Evolutionary conservation across 2,329 filamentous ascomycete genomes (phyloP).

Genomic region (Didymella glomerata): DNA sequence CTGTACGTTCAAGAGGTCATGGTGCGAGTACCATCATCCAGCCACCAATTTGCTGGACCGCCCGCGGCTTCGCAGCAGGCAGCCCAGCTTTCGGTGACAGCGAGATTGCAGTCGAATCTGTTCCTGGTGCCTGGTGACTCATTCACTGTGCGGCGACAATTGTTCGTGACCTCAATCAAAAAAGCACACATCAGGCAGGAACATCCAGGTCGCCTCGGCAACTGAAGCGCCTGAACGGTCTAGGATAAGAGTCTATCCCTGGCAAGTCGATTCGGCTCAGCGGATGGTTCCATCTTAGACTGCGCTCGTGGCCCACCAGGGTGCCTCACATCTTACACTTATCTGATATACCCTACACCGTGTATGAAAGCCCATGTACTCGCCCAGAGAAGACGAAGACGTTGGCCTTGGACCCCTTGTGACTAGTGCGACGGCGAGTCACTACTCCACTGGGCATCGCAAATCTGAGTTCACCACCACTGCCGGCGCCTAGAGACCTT

Average conservation of each 20-base stretch:
- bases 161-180: background rate
- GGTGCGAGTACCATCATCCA: background rate
- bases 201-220: constrained; percentile 5
- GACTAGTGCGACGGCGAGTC: background rate
- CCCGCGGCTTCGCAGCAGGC: background rate
- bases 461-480: constrained; percentile 18
- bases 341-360: constrained; percentile 3
- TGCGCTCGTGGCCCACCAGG: constrained; percentile 5
- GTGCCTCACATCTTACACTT: constrained; percentile 1
- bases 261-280: constrained; percentile 9
- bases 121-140: constrained; percentile 10
- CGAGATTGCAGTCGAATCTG: constrained; percentile 5
- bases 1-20: constrained; percentile 1
- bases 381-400: background rate
- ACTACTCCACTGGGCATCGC: background rate
- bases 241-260: background rate
- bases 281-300: constrained; percentile 13
- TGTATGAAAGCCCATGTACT: constrained; percentile 7
- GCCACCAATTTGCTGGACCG: constrained; percentile 10
- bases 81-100: constrained; percentile 1
- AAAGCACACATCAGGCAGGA: constrained; percentile 9
- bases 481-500: constrained; percentile 19
- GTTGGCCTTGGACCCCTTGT: background rate
- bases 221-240: background rate
- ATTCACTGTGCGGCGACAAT: constrained; percentile 3